Percentiles rank a stretch among this genome's conserved stretches.
Evolutionary conservation across 2,329 filamentous ascomycete species (phyloP).

Genomic region (Sporothrix brunneoviolacea): DNA sequence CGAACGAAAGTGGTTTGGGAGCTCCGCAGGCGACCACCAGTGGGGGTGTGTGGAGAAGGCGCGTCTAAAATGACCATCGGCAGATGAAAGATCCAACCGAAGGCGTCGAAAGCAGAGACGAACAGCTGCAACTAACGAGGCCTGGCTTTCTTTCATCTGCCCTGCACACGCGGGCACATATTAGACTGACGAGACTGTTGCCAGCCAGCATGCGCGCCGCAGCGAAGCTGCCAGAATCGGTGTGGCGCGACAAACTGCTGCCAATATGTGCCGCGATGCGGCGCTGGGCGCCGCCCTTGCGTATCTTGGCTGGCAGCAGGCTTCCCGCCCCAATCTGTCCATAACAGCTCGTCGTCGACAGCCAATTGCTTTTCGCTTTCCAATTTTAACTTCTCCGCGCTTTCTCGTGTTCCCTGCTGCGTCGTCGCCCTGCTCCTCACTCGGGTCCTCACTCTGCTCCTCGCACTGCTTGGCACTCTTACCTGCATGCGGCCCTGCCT

Average conservation of each 20-base stretch:
- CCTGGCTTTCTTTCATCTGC: too few relatives aligned
- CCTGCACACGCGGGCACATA: too few relatives aligned
- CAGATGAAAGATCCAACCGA: constrained; percentile 18
- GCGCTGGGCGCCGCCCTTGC: background rate
- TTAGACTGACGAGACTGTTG: too few relatives aligned
- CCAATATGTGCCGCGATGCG: constrained; percentile 3
- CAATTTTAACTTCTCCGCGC: background rate
- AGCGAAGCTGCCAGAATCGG: too few relatives aligned
- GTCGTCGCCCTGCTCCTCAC: background rate
- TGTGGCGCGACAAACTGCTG: too few relatives aligned
- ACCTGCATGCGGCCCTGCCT: background rate
- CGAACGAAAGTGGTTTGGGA: constrained; percentile 2
- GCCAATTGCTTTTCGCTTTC: constrained; percentile 1
- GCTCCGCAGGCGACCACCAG: constrained; percentile 6
- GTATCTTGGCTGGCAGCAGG: background rate
- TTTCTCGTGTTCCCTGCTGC: background rate
- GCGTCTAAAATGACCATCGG: constrained; percentile 12
- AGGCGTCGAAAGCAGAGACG: background rate
- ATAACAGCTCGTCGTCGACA: background rate
- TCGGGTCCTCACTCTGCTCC: too few relatives aligned
- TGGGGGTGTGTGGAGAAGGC: constrained; percentile 13
- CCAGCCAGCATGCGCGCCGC: too few relatives aligned
- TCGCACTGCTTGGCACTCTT: too few relatives aligned
- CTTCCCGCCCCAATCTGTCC: background rate
- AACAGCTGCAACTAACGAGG: background rate